These are phyloP conservation scores for Albugo laibachii DNA, from an alignment of 352 stramenopile genomes.

Conservation along the genomic window DNA sequence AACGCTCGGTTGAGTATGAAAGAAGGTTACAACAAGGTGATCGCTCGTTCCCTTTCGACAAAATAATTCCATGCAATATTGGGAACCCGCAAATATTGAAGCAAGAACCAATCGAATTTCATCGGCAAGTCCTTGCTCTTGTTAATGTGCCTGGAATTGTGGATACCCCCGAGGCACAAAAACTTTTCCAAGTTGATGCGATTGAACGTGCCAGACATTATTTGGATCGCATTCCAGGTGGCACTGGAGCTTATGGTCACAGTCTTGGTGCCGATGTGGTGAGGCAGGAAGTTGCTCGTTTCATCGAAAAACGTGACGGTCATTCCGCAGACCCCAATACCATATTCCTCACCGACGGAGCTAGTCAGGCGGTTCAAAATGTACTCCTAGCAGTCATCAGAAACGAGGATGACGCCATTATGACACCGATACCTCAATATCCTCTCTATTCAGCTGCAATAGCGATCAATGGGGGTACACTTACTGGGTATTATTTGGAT, in stretches of 20 bases:
- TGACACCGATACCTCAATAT: constrained; percentile 98
- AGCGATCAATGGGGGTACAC: constrained; percentile 83
- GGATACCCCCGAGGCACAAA: constrained; percentile 48
- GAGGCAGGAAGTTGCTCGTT: constrained; percentile 79
- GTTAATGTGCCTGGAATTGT: constrained; percentile 78
- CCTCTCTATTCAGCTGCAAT: constrained; percentile 97
- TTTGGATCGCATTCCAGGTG: constrained; percentile 66
- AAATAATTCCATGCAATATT: constrained; percentile 96
- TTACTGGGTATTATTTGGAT: constrained; percentile 95
- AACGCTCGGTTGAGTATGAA: constrained; percentile 59
- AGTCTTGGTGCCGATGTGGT: constrained; percentile 78
- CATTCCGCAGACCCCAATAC: constrained; percentile 82
- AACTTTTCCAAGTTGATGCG: constrained; percentile 71
- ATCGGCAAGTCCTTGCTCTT: constrained; percentile 83
- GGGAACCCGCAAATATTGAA: constrained; percentile 93
- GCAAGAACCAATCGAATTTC: constrained; percentile 88
- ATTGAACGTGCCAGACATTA: constrained; percentile 80
- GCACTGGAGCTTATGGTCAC: constrained; percentile 85
- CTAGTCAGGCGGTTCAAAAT: constrained; percentile 87
- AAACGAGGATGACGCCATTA: constrained; percentile 68
- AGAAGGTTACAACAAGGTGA: constrained; percentile 38
- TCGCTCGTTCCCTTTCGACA: constrained; percentile 73
- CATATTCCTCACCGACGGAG: constrained; percentile 96
- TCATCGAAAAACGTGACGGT: constrained; percentile 77
- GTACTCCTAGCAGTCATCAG: constrained; percentile 84